phyloP scores from a whole-genome alignment of 305 asterid species.

The Fraxinus platypoda region DNA sequence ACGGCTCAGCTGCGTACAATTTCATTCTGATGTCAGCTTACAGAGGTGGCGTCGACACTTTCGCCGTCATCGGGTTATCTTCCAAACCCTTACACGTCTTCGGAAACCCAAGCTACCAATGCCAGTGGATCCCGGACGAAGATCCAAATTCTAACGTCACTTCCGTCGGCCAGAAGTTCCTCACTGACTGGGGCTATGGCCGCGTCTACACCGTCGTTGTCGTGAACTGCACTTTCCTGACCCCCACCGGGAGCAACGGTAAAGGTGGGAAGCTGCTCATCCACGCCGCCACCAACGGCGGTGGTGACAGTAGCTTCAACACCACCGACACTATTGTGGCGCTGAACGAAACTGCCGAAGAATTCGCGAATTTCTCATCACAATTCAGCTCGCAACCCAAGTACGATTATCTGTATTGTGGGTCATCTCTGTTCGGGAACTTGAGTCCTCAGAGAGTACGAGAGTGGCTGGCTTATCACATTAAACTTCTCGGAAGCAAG shows the following conservation, averaged over 20 bases:
- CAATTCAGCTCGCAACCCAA: conserved; percentile 30
- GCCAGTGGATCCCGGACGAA: conserved; percentile 55
- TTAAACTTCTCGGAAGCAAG: conserved; percentile 51
- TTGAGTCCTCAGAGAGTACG: conserved; percentile 71
- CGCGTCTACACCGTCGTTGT: conserved; percentile 78
- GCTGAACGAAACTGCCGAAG: conserved; percentile 34
- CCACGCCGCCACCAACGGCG: conserved; percentile 53
- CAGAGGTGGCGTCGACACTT: conserved; percentile 65
- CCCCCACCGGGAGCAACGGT: conserved; percentile 28
- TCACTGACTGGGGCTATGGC: conserved; percentile 89
- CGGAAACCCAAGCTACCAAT: conserved; percentile 57
- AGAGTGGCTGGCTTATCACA: conserved; percentile 81
- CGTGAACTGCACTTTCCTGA: conserved; percentile 66
- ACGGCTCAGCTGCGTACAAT: conserved; percentile 60
- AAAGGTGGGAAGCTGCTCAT: conserved; percentile 53
- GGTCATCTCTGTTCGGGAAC: conserved; percentile 65
- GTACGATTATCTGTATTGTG: conserved; percentile 70
- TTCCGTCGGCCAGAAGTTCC: conserved; percentile 49
- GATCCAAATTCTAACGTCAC: conserved; percentile 18
- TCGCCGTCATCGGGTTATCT: conserved; percentile 60
- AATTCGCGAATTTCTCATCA: conserved; percentile 31
- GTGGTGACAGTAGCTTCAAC: conserved; percentile 34
- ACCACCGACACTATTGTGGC: conserved; percentile 51
- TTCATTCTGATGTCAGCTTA: conserved; percentile 71
- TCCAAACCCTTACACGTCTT: conserved; percentile 69